Evolutionary conservation across 2,329 filamentous ascomycete species (phyloP).

Genomic region (Lecanicillium sp.): DNA sequence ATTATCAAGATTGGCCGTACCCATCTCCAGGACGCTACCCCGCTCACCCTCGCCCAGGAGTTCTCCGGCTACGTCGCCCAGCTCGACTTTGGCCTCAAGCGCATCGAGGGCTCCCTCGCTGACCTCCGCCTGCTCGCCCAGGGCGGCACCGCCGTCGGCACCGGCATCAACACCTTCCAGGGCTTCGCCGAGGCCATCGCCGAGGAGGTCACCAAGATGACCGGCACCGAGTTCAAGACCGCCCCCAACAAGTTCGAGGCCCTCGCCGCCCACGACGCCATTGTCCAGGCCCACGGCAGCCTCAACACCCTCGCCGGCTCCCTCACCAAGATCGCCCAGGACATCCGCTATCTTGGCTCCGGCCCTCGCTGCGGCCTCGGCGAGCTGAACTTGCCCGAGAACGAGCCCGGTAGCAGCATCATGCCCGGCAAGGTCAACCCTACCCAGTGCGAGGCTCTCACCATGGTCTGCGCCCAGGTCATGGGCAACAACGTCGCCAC

Average conservation of each 20-base stretch:
- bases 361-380: slow-evolving; percentile 93
- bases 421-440: slow-evolving; percentile 99
- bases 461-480: slow-evolving; percentile 95
- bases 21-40: slow-evolving; percentile 94
- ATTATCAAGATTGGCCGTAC: slow-evolving; percentile 99
- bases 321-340: slow-evolving; percentile 96
- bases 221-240: slow-evolving; percentile 87
- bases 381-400: slow-evolving; percentile 89
- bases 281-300: slow-evolving; percentile 87
- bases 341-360: slow-evolving; percentile 93
- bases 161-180: slow-evolving; percentile 93
- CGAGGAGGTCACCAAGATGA: slow-evolving; percentile 84
- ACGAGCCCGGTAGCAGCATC: slow-evolving; percentile 95
- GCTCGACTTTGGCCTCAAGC: slow-evolving; percentile 82
- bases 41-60: slow-evolving; percentile 90
- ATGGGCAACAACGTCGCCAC: slow-evolving; percentile 95
- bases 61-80: slow-evolving; percentile 97
- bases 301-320: slow-evolving; percentile 89
- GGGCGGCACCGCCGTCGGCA: slow-evolving; percentile 94
- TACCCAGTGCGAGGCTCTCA: slow-evolving; percentile 94
- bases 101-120: slow-evolving; percentile 74
- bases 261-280: slow-evolving; percentile 88
- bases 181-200: slow-evolving; percentile 94
- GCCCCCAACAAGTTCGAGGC: slow-evolving; percentile 99
- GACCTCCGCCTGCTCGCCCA: slow-evolving; percentile 84